Percentiles rank a stretch among this genome's conserved stretches.
phyloP scores from a whole-genome alignment of 1,284 basidiomycete species.

The Rhodofomes roseus region DNA sequence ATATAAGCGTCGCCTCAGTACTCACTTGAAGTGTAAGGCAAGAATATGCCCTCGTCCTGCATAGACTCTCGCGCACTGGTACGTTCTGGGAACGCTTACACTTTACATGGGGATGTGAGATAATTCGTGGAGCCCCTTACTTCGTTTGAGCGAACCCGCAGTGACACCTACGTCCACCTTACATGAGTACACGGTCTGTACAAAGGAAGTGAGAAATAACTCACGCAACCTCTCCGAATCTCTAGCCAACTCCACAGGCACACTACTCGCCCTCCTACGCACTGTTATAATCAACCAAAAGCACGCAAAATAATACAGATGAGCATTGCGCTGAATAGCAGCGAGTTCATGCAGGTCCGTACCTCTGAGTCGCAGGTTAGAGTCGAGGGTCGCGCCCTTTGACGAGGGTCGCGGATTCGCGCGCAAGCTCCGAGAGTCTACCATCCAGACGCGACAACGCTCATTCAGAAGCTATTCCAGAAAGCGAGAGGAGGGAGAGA shows the following conservation, averaged over 20 bases:
- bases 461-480: background rate
- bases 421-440: constrained; percentile 13
- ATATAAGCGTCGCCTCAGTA: background rate
- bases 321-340: background rate
- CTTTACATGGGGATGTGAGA: no score
- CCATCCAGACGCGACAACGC: constrained; percentile 2
- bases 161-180: background rate
- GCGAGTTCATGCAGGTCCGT: background rate
- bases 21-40: background rate
- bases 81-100: background rate
- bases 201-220: background rate
- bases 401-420: constrained; percentile 10
- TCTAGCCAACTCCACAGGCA: constrained; percentile 11
- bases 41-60: background rate
- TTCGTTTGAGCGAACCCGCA: background rate
- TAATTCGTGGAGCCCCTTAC: constrained; percentile 8
- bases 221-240: constrained; percentile 14
- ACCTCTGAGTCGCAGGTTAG: background rate
- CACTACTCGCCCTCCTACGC: constrained; percentile 16
- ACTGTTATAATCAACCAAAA: background rate
- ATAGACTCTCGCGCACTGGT: background rate
- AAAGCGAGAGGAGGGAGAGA: no score
- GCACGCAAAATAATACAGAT: background rate
- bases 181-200: background rate
- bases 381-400: constrained; percentile 6